Conservation (phyloP, 2,329 filamentous ascomycete genomes). For the Pseudogymnoascus destructans region DNA sequence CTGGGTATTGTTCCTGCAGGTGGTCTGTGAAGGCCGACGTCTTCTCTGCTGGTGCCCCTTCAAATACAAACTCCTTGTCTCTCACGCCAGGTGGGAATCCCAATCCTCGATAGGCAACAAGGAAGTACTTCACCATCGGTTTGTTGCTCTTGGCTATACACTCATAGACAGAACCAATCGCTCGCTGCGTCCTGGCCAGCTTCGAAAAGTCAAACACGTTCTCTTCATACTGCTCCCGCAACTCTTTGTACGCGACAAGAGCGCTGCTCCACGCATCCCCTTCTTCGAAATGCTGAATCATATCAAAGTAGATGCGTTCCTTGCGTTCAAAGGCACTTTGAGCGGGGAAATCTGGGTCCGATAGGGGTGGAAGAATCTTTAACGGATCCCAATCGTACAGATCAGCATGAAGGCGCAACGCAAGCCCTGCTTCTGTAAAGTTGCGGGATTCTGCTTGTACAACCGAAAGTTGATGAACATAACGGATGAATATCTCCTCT, state of each 20-base stretch:
- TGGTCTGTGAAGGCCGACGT: slow-evolving; percentile 75
- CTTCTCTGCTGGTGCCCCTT: slow-evolving; percentile 65
- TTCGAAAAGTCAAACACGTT: slow-evolving; percentile 87
- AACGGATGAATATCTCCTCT: slow-evolving; percentile 90
- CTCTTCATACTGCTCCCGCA: slow-evolving; percentile 80
- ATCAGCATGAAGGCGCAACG: slow-evolving; percentile 80
- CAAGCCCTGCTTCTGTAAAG: slow-evolving; percentile 76
- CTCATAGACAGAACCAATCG: slow-evolving; percentile 88
- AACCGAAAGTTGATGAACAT: slow-evolving; percentile 79
- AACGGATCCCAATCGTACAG: slow-evolving; percentile 82
- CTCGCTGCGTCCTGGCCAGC: slow-evolving; percentile 73
- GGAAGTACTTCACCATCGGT: slow-evolving; percentile 74
- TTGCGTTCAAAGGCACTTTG: slow-evolving; percentile 88
- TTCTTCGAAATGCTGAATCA: slow-evolving; percentile 90
- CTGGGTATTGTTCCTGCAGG: slow-evolving; percentile 81
- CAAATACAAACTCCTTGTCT: slow-evolving; percentile 88
- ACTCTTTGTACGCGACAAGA: slow-evolving; percentile 75
- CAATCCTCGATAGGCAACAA: slow-evolving; percentile 76
- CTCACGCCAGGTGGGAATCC: slow-evolving; percentile 71
- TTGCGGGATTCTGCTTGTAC: slow-evolving; percentile 66
- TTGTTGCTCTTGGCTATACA: slow-evolving; percentile 71
- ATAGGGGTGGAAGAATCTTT: slow-evolving; percentile 49
- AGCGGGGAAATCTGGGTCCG: slow-evolving; percentile 64
- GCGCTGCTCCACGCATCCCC: slow-evolving; percentile 90
- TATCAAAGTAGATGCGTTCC: slow-evolving; percentile 81